These are phyloP conservation scores for Salisapilia sapeloensis DNA, from an alignment of 352 stramenopile species.

Conservation along the genomic window DNA sequence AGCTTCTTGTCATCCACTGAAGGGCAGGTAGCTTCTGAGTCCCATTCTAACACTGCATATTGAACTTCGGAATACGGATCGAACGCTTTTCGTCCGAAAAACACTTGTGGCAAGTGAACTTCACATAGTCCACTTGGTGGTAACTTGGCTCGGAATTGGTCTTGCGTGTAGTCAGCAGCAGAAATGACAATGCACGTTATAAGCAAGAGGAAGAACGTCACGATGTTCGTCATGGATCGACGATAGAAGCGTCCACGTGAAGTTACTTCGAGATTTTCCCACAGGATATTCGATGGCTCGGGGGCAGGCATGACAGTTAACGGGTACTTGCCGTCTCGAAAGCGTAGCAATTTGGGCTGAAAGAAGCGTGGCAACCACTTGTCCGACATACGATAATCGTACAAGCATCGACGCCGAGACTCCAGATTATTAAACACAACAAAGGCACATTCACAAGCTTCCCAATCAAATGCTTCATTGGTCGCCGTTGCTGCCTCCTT, in stretches of 20 bases:
- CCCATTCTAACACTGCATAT: conserved; percentile 13
- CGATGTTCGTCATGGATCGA: conserved; percentile 8
- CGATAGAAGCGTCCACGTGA: conserved; percentile 4
- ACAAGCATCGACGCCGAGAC: conserved; percentile 9
- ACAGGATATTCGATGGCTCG: conserved; percentile 21
- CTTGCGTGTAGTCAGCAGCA: conserved; percentile 16
- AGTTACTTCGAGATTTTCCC: conserved; percentile 15
- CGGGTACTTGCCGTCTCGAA: conserved; percentile 4
- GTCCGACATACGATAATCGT: conserved; percentile 12
- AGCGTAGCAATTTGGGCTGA: conserved; percentile 6
- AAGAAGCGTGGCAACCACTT: conserved; percentile 4
- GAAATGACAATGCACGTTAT: conserved; percentile 26
- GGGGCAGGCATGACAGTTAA: conserved; percentile 7
- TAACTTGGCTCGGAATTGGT: conserved; percentile 15
- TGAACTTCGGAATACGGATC: conserved; percentile 2
- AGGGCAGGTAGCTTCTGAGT: conserved; percentile 6
- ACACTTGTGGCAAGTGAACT: conserved; percentile 13
- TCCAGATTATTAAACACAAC: conserved; percentile 24
- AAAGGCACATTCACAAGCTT: conserved; percentile 14
- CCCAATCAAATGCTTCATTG: conserved; percentile 1
- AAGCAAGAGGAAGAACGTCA: conserved; percentile 26
- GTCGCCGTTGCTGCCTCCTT: conserved; percentile 1
- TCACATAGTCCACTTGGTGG: conserved; percentile 17
- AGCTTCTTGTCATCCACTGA: conserved; percentile 4
- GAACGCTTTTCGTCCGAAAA: conserved; percentile 7